Conservation (phyloP, 2,329 filamentous ascomycete species). For the Monosporascus sp. region DNA sequence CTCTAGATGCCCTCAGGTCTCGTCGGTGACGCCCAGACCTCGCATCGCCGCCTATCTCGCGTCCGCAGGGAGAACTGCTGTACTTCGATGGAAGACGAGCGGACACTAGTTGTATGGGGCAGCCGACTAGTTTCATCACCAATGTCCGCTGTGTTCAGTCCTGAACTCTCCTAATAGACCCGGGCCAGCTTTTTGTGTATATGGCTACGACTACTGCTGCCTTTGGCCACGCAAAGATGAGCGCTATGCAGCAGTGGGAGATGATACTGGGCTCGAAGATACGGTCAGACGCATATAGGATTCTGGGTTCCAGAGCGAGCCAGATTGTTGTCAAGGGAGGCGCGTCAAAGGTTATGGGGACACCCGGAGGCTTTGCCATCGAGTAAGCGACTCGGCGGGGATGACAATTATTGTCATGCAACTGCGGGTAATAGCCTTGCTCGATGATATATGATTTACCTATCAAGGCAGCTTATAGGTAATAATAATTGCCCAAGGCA, state of each 20-base stretch:
- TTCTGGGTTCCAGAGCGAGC: background rate
- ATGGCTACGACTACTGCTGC: background rate
- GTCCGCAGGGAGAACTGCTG: background rate
- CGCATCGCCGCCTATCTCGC: conserved; percentile 3
- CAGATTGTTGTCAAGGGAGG: background rate
- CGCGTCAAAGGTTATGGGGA: background rate
- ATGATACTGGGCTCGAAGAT: background rate
- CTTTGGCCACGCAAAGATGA: background rate
- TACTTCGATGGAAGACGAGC: background rate
- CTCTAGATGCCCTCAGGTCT: conserved; percentile 41
- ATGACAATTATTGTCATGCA: background rate
- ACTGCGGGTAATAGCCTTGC: background rate
- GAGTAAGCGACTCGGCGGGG: background rate
- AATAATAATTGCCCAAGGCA: conserved; percentile 12
- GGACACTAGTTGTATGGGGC: background rate
- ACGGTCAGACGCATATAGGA: background rate
- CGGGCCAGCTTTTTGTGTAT: background rate
- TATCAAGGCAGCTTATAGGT: conserved; percentile 15
- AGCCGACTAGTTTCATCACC: background rate
- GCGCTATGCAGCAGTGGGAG: background rate
- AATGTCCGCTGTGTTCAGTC: background rate
- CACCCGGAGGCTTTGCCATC: background rate
- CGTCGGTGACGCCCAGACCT: conserved; percentile 7
- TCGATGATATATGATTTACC: conserved; percentile 22
- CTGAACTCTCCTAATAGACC: background rate